Evolutionary conservation across 2,329 filamentous ascomycete genomes (phyloP), one percentile per base, ranked within the genome.

Genomic region (Scytalidium lignicola): DNA sequence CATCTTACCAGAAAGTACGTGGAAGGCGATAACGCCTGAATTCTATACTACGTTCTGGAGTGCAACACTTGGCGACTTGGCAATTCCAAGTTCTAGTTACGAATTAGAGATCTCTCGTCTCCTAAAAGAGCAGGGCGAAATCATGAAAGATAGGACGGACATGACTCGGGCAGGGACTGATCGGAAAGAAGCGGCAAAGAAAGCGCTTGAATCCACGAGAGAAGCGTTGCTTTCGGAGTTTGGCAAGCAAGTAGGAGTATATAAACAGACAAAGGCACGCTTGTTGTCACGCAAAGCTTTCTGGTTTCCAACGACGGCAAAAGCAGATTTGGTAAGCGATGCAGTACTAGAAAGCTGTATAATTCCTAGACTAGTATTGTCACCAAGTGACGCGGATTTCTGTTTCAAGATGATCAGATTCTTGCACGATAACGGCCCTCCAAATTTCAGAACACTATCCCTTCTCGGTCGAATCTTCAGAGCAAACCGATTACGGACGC

Each of bases 21-120:
- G 85, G 75, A 73, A 80, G 10, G 80, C 80, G 44, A 78, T 96
- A 46, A 90, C 83, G 41, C 76, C 90, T 1, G 83, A 88, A 23
- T 92, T 96, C 65, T 96, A 90, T 62, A 82, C 88, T 41, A 88
- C 87, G 0, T 99, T 99, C 69, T 99, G 93, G 93, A 85, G 91
- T 45, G 75, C 96, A 12, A 85, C 90, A 22, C 78, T 95, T 2
- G 83, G 87, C 42, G 92, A 99, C 64, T 74, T 96, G 50, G 80
- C 82, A 49, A 83, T 91, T 55, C 88, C 88, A 1, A 82, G 82
- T 53, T 78, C 82, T 28, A 87, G 85, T 52, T 99, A 99, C 64
- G 79, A 87, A 43, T 78, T 82, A 15, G 90, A 95, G 62, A 83
- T 85, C 29, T 79, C 82, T 18, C 78, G 82, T 8, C 74, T 90